Conservation (phyloP, 2,329 filamentous ascomycete species). For the Acarospora socialis region DNA sequence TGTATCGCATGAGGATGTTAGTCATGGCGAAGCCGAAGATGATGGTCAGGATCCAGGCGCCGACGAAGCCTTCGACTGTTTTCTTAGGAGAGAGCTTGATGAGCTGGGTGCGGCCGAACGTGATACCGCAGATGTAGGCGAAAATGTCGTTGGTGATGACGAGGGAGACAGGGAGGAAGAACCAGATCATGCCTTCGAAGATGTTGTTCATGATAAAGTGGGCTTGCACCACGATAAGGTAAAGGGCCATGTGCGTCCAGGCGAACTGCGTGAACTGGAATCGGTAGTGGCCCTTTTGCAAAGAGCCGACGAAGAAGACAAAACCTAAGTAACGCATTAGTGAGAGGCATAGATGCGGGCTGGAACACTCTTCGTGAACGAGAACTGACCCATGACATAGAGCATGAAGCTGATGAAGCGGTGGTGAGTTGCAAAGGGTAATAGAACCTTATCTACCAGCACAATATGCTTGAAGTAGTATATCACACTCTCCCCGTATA, state of each 20-base stretch:
- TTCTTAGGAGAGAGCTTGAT: constrained; percentile 99
- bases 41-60: constrained; percentile 89
- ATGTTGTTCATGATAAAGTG: constrained; percentile 99
- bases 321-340: constrained; percentile 50
- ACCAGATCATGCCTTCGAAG: constrained; percentile 99
- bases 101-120: constrained; percentile 87
- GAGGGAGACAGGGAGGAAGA: constrained; percentile 85
- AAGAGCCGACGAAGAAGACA: constrained; percentile 90
- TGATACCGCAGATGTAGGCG: constrained; percentile 93
- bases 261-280: constrained; percentile 99
- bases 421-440: constrained; percentile 92
- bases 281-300: constrained; percentile 90
- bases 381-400: constrained; percentile 73
- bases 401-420: constrained; percentile 98
- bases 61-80: constrained; percentile 94
- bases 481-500: constrained; percentile 97
- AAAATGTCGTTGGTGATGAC: constrained; percentile 98
- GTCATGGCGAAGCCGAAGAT: constrained; percentile 71
- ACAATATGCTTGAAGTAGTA: constrained; percentile 99
- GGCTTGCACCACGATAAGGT: constrained; percentile 91
- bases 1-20: constrained; percentile 73
- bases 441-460: constrained; percentile 78
- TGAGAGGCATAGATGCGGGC: constrained; percentile 1
- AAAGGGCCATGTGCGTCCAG: constrained; percentile 98
- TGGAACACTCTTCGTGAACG: too few species aligned